phyloP scores from a whole-genome alignment of 2,329 filamentous ascomycete genomes.

The Phaeophleospora eucalypticola region DNA sequence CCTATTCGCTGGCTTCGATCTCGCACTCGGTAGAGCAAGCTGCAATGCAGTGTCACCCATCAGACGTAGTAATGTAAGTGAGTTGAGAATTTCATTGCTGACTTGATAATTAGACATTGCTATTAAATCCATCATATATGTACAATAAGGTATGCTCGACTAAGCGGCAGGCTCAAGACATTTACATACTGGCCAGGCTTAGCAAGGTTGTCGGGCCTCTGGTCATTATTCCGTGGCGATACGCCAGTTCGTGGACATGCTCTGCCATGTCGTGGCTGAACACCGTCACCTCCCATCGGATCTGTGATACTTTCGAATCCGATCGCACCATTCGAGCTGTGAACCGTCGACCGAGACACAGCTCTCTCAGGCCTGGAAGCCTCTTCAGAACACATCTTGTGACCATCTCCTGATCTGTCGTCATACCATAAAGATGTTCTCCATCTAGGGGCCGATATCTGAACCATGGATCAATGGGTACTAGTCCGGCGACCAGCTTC shows the following conservation, averaged over 20 bases:
- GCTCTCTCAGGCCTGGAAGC: background rate
- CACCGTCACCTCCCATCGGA: slow-evolving; percentile 3
- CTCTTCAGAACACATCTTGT: slow-evolving; percentile 1
- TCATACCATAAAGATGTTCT: background rate
- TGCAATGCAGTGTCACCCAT: background rate
- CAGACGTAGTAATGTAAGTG: background rate
- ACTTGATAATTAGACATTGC: no score
- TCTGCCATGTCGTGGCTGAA: background rate
- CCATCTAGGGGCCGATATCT: background rate
- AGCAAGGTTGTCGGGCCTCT: no score
- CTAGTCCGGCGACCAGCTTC: background rate
- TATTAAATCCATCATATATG: no score
- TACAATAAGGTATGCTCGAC: no score
- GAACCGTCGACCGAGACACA: background rate
- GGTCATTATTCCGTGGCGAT: no score
- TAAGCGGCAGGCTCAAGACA: no score
- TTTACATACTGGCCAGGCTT: no score
- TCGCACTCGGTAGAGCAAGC: background rate
- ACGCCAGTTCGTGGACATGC: background rate
- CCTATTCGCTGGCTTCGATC: background rate
- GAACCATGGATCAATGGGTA: background rate
- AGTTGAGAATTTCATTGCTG: no score
- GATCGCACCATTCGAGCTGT: background rate
- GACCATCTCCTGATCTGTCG: background rate
- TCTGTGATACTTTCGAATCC: background rate